phyloP scores from a whole-genome alignment of 495 filamentous ascomycete genomes.

The Aspergillus nanangensis region DNA sequence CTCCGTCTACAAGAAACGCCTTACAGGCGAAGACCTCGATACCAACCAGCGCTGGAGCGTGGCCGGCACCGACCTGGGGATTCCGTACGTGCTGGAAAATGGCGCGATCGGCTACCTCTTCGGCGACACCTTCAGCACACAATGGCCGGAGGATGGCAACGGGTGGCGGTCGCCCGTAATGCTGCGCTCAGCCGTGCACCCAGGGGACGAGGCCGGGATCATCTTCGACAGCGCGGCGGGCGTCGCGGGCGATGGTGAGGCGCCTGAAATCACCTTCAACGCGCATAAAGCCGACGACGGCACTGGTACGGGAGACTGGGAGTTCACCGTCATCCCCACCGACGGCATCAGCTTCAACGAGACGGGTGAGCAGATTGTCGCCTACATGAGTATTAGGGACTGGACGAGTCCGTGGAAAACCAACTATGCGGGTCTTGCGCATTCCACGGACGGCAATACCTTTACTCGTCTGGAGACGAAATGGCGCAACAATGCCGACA shows the following conservation, averaged over 20 bases:
- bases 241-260: neutral
- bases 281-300: neutral
- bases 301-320: neutral
- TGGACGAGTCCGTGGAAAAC: neutral
- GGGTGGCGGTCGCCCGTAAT: neutral
- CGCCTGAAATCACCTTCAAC: neutral
- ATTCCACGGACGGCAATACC: neutral
- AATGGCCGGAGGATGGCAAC: neutral
- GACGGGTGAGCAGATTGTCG: constrained; percentile 1
- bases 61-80: neutral
- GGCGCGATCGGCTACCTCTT: constrained; percentile 1
- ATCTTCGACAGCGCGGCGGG: neutral
- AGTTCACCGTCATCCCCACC: neutral
- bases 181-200: neutral
- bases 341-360: constrained; percentile 1
- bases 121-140: neutral
- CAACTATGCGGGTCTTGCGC: constrained; percentile 1
- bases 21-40: neutral
- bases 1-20: constrained; percentile 10
- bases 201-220: neutral
- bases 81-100: constrained; percentile 1
- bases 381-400: neutral
- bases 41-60: constrained; percentile 2
- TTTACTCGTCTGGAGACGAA: neutral
- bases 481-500: constrained; percentile 1